These are phyloP conservation scores for Rubus parviflorus DNA, from an alignment of 306 rosid genomes.

Conservation along the genomic window DNA sequence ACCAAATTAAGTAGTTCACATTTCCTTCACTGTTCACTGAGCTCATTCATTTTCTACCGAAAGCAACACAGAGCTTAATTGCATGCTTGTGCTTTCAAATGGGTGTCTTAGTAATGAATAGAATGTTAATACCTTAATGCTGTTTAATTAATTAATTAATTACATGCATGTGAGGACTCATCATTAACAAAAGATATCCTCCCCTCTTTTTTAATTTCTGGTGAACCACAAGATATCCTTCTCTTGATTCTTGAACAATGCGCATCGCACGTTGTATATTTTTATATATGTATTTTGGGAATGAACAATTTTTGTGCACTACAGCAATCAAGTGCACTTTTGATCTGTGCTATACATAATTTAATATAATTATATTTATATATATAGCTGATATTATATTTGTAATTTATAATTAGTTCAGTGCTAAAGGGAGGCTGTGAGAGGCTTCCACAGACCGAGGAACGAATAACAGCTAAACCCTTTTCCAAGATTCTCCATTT, in stretches of 20 bases:
- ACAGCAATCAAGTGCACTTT: slow-evolving; percentile 25
- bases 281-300: background rate
- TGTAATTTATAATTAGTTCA: background rate
- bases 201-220: background rate
- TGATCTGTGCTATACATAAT: background rate
- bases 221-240: background rate
- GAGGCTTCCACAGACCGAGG: slow-evolving; percentile 21
- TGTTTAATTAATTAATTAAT: slow-evolving; percentile 1
- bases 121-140: background rate
- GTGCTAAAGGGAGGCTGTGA: slow-evolving; percentile 12
- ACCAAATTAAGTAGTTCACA: background rate
- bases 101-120: background rate
- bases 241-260: background rate
- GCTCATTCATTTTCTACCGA: background rate
- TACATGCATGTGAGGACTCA: slow-evolving; percentile 16
- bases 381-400: background rate
- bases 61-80: background rate
- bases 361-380: background rate
- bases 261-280: background rate
- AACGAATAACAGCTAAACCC: slow-evolving; percentile 21
- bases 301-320: slow-evolving; percentile 10
- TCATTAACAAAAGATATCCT: background rate
- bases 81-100: background rate
- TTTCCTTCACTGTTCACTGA: background rate
- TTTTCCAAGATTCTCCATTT: background rate